phyloP scores from a whole-genome alignment of 176 grass and related monocot genomes.

The Alloteropsis semialata region DNA sequence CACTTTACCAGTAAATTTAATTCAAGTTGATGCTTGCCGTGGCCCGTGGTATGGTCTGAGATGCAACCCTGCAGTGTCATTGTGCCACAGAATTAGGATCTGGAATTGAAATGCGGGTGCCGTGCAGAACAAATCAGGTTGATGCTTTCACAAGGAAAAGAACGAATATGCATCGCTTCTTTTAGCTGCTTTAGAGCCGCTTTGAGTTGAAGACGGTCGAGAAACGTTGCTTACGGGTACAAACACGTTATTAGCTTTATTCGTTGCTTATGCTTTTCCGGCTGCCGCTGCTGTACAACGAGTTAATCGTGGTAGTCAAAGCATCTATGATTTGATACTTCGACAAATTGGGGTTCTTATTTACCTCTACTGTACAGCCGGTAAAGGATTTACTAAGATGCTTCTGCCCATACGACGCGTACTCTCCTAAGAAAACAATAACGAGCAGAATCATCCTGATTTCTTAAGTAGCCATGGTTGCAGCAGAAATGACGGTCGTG shows the following conservation, averaged over 20 bases:
- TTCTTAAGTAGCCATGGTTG: too few species aligned
- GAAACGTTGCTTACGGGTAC: neutral
- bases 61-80: neutral
- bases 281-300: neutral
- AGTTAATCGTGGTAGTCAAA: neutral
- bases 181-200: neutral
- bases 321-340: neutral
- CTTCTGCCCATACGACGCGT: neutral
- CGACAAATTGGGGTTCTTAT: neutral
- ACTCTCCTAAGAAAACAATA: too few species aligned
- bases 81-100: neutral
- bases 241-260: constrained; percentile 13
- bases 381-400: neutral
- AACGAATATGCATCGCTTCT: neutral
- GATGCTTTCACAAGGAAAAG: neutral
- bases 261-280: neutral
- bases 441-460: too few species aligned
- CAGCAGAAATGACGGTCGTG: too few species aligned
- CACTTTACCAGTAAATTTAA: neutral
- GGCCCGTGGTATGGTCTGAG: neutral
- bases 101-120: neutral
- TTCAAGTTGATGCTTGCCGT: neutral
- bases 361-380: too few species aligned
- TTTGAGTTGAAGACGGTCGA: neutral
- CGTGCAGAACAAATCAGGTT: neutral